Evolutionary conservation across 257 asterid genomes (phyloP).

Genomic region (Rhazya stricta): DNA sequence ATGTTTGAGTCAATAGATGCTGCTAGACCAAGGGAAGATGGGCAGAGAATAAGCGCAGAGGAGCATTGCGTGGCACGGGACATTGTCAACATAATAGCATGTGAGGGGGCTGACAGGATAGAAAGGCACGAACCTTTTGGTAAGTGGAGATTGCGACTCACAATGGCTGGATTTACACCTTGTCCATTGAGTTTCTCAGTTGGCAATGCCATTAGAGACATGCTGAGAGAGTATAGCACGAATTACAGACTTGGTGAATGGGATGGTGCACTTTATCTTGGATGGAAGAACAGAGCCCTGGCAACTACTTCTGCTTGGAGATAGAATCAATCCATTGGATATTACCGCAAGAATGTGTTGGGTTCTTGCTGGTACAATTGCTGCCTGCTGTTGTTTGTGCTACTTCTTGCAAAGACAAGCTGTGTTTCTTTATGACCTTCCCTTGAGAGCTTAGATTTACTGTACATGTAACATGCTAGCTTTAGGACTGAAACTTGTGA

Average conservation of each 20-base stretch:
- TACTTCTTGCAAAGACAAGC: conserved; percentile 7
- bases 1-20: conserved; percentile 91
- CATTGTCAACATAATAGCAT: conserved; percentile 73
- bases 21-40: conserved; percentile 61
- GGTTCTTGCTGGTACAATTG: neutral
- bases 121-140: conserved; percentile 90
- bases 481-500: conserved; percentile 9
- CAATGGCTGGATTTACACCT: conserved; percentile 70
- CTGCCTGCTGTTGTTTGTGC: conserved; percentile 9
- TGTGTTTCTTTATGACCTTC: neutral
- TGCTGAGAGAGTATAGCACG: conserved; percentile 58
- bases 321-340: conserved; percentile 15
- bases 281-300: conserved; percentile 75
- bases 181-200: conserved; percentile 61
- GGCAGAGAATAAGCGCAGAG: conserved; percentile 66
- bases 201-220: conserved; percentile 34
- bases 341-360: neutral
- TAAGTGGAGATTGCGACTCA: conserved; percentile 68
- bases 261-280: conserved; percentile 67
- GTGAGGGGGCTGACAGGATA: conserved; percentile 77
- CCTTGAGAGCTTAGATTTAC: conserved; percentile 1
- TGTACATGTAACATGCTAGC: conserved; percentile 16
- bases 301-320: conserved; percentile 83
- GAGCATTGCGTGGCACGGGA: conserved; percentile 82
- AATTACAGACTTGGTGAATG: conserved; percentile 51